Evolutionary conservation across 2,329 filamentous ascomycete genomes (phyloP).

Genomic region (Podosphaera xanthii): DNA sequence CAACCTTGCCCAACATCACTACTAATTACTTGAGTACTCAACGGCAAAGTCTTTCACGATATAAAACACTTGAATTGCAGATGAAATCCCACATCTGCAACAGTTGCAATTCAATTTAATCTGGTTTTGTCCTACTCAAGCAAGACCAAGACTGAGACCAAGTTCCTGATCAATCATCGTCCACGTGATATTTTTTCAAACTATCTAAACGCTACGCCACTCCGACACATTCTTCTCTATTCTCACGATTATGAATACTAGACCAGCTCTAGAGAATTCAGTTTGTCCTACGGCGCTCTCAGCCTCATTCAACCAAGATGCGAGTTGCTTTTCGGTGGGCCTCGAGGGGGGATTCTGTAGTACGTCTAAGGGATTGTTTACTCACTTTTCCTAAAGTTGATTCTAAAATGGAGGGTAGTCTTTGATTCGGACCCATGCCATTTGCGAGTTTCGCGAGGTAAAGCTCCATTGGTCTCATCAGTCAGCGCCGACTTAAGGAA

Average conservation of each 20-base stretch:
- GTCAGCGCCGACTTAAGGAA: slow-evolving; percentile 5
- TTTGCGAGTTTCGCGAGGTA: slow-evolving; percentile 39
- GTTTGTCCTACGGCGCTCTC: slow-evolving; percentile 56
- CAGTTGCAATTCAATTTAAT: too few relatives aligned
- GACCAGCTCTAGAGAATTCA: slow-evolving; percentile 61
- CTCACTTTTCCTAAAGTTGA: background rate
- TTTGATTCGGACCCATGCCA: slow-evolving; percentile 52
- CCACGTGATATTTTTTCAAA: too few relatives aligned
- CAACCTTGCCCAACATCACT: too few relatives aligned
- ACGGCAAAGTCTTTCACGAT: too few relatives aligned
- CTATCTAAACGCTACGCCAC: too few relatives aligned
- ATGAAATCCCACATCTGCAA: too few relatives aligned
- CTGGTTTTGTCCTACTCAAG: too few relatives aligned
- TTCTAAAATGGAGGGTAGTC: slow-evolving; percentile 24
- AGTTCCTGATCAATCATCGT: too few relatives aligned
- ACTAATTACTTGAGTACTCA: too few relatives aligned
- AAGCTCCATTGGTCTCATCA: background rate
- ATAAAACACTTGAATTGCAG: too few relatives aligned
- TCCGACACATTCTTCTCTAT: too few relatives aligned
- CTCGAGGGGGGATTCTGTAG: slow-evolving; percentile 69
- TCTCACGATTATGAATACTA: slow-evolving; percentile 52
- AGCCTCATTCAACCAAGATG: slow-evolving; percentile 65
- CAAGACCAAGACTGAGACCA: too few relatives aligned
- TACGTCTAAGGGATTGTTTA: slow-evolving; percentile 21
- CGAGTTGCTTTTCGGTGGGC: slow-evolving; percentile 68